Base-by-base conservation (phyloP, 352 stramenopile genomes). In the Nothophytophthora sp. region DNA sequence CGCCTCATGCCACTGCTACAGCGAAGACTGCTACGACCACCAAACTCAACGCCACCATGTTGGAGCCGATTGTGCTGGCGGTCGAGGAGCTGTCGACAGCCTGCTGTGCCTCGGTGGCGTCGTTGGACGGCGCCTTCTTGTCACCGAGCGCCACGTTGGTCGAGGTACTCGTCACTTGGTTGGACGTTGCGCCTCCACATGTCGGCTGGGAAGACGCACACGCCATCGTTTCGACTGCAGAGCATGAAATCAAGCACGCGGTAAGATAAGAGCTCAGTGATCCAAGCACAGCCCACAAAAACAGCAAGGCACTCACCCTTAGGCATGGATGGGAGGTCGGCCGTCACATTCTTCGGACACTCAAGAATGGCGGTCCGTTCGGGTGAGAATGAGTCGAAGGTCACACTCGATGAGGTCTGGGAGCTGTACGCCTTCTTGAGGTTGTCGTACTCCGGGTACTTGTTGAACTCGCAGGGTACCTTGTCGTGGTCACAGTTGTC, bases 371-470 rank as follows among this genome's bases (percentile, higher is more conserved):
- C 42, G n/a, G 34, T 64, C 11, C 70, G 52, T 2, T 53, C 64
- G 3, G 76, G 70, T 15, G 35, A 66, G 54, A 68, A 85, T 8
- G 36, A 46, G 41, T 63, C 51, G 28, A 69, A 54, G 25, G 56
- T 76, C 25, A 88, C 33, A 18, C 61, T 86, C 16, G 76, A 81
- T 22, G 67, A 61, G 16, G 55, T 64, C 22, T 73, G 86, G 12
- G 54, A 70, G 9, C 57, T 71, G 59, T 75, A 88, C 2, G 66
- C 69, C 29, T 29, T 50, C 39, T 75, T 70, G 13, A 88, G 59
- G 56, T 84, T 81, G 15, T 77, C 58, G 28, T 70, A 85, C 40
- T 89, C 75, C 4, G 76, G 76, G 32, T 87, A 87, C 15, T 67
- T 51, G 12, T 47, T 77, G 43, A 84, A 88, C 29, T 68, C 54